A percentile compares a stretch with the other conserved stretches of the same genome.
Conservation (phyloP, 2,329 filamentous ascomycete species). For the Claviceps humidiphila region DNA sequence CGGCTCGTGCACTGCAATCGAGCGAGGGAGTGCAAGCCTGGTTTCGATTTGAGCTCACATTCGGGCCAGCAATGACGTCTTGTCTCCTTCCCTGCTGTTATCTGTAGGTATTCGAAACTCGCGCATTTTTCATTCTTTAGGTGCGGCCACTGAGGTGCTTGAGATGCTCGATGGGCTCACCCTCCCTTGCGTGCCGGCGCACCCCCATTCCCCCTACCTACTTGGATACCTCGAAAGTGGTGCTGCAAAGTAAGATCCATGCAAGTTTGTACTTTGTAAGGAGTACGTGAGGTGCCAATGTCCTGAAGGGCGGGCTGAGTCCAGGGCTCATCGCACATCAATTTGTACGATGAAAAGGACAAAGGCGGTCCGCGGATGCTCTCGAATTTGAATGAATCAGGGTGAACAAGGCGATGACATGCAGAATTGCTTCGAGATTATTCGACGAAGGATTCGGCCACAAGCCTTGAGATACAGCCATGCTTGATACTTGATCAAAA, state of each 20-base stretch:
- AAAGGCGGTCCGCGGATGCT: background rate
- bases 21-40: background rate
- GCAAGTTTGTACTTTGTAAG: too few relatives aligned
- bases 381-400: background rate
- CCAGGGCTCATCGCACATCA: background rate
- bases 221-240: too few relatives aligned
- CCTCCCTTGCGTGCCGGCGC: constrained; percentile 4
- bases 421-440: background rate
- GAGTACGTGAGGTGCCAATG: background rate
- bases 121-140: constrained; percentile 1
- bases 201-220: too few relatives aligned
- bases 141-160: background rate
- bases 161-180: background rate
- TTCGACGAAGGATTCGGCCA: background rate
- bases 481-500: background rate
- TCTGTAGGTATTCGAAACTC: background rate
- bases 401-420: too few relatives aligned
- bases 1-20: background rate
- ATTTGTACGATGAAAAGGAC: background rate
- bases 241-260: background rate
- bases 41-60: background rate
- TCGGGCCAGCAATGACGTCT: background rate
- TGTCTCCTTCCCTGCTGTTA: background rate
- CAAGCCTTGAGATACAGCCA: background rate
- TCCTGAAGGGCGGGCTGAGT: background rate